Evolutionary conservation across 371 early-diverging fungal species (phyloP).

Genomic region (Chytridiales sp.): DNA sequence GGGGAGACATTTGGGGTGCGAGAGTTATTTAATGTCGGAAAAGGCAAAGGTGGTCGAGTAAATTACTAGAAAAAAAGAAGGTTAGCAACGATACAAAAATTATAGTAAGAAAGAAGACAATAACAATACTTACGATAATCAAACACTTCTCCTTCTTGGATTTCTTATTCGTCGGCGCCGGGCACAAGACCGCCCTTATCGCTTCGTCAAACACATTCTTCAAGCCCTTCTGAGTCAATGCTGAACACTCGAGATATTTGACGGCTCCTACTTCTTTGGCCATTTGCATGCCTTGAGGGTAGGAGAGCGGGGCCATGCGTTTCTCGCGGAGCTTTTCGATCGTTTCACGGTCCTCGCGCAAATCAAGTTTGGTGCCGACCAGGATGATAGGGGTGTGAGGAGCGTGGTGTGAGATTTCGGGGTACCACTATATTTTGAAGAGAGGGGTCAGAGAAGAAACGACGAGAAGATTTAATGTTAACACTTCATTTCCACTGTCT

Average conservation of each 20-base stretch:
- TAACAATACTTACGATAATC: slow-evolving; percentile 5
- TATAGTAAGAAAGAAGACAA: slow-evolving; percentile 4
- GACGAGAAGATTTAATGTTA: neutral
- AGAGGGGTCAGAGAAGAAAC: neutral
- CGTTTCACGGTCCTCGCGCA: slow-evolving; percentile 89
- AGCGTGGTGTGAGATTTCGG: slow-evolving; percentile 93
- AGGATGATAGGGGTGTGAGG: slow-evolving; percentile 94
- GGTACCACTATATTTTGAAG: slow-evolving; percentile 71
- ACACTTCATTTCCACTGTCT: slow-evolving; percentile 4
- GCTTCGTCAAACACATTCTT: slow-evolving; percentile 98
- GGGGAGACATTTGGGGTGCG: too few relatives aligned
- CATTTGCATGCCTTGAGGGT: slow-evolving; percentile 85
- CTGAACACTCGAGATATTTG: slow-evolving; percentile 97
- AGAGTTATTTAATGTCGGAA: too few relatives aligned
- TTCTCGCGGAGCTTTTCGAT: slow-evolving; percentile 83
- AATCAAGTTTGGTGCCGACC: slow-evolving; percentile 98
- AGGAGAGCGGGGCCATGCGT: slow-evolving; percentile 87
- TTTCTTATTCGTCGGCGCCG: slow-evolving; percentile 28
- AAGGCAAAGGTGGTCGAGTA: too few relatives aligned
- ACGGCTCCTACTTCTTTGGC: slow-evolving; percentile 88
- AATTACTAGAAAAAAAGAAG: too few relatives aligned
- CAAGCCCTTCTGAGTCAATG: slow-evolving; percentile 96
- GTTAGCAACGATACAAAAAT: too few relatives aligned
- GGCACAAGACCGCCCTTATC: slow-evolving; percentile 86
- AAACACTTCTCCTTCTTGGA: slow-evolving; percentile 17